These are phyloP conservation scores for Chiua virens DNA, from an alignment of 768 basidiomycete genomes.

Conservation along the genomic window DNA sequence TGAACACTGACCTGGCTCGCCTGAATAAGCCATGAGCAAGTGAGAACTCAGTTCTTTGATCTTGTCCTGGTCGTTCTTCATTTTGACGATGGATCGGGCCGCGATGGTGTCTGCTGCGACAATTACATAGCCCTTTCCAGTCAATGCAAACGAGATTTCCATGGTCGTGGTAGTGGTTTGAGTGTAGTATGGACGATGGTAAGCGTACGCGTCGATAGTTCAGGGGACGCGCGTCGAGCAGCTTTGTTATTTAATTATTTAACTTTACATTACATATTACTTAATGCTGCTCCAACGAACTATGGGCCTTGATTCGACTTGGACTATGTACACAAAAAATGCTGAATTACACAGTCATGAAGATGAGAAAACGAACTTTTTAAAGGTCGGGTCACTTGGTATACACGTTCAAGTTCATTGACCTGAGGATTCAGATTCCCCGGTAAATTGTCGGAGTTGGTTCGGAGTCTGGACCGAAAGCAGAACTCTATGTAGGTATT, in stretches of 20 bases:
- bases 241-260: slow-evolving; percentile 12
- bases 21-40: slow-evolving; percentile 92
- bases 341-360: too few species aligned
- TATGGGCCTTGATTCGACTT: too few species aligned
- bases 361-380: too few species aligned
- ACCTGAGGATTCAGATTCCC: too few species aligned
- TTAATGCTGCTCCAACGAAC: neutral
- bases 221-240: slow-evolving; percentile 31
- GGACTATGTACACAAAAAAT: too few species aligned
- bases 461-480: too few species aligned
- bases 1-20: slow-evolving; percentile 72
- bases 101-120: slow-evolving; percentile 90
- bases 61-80: slow-evolving; percentile 97
- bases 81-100: slow-evolving; percentile 91
- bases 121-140: slow-evolving; percentile 91
- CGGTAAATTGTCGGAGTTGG: too few species aligned
- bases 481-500: too few species aligned
- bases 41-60: slow-evolving; percentile 90
- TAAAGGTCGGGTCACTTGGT: too few species aligned
- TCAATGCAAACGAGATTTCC: slow-evolving; percentile 91
- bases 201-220: slow-evolving; percentile 19
- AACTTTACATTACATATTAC: slow-evolving; percentile 1
- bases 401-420: too few species aligned
- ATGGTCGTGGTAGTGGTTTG: slow-evolving; percentile 42
- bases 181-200: neutral